Evolutionary conservation across 805 yeast genomes (phyloP).

Genomic region (Spathaspora hagerdaliae): DNA sequence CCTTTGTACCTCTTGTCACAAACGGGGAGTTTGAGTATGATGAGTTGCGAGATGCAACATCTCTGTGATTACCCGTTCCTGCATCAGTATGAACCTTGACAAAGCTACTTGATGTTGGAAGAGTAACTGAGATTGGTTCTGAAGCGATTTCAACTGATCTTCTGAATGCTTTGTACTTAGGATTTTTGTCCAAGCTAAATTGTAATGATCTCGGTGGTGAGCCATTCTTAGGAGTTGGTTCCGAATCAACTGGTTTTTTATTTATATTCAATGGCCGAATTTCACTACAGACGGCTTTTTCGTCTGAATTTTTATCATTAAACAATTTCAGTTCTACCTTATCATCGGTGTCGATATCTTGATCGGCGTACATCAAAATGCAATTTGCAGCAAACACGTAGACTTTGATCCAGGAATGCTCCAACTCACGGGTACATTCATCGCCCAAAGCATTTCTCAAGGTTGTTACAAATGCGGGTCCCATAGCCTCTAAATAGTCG

Average conservation of each 20-base stretch:
- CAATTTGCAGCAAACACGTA: slow-evolving; percentile 38
- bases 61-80: no score
- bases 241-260: neutral
- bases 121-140: slow-evolving; percentile 18
- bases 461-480: slow-evolving; percentile 34
- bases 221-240: neutral
- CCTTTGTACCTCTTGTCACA: no score
- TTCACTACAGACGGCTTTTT: slow-evolving; percentile 8
- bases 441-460: slow-evolving; percentile 32
- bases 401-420: slow-evolving; percentile 36
- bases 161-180: slow-evolving; percentile 40
- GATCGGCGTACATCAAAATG: slow-evolving; percentile 24
- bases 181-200: neutral
- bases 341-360: neutral
- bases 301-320: slow-evolving; percentile 1
- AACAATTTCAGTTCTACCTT: slow-evolving; percentile 4
- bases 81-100: neutral
- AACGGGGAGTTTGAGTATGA: no score
- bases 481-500: slow-evolving; percentile 39
- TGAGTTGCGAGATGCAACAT: no score
- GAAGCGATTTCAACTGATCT: slow-evolving; percentile 23
- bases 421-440: slow-evolving; percentile 27
- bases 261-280: slow-evolving; percentile 24
- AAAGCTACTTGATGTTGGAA: slow-evolving; percentile 10
- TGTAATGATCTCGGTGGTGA: neutral